Base-by-base conservation (phyloP, 768 basidiomycete genomes). In the Roridomyces roridus region DNA sequence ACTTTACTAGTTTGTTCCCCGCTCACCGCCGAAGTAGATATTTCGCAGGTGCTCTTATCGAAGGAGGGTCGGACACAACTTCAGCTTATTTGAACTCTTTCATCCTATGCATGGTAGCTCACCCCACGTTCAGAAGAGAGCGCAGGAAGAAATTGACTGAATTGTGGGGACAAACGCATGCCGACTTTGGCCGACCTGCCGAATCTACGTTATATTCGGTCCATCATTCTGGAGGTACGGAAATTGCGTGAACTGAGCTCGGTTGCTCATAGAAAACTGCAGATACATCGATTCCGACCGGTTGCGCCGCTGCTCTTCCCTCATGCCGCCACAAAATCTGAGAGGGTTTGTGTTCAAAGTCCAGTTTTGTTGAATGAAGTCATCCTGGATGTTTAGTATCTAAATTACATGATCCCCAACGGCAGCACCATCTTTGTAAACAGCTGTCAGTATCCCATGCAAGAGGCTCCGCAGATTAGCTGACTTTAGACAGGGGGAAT, bases 11-110 rank as follows among this genome's bases (percentile, higher is more conserved):
- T n/a, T n/a, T 40, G 15, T 40, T 26, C 21, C 25, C 39, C 26
- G 34, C 36, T 41, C 1, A 48, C 18, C 20, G 10, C 17, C n/a
- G 44, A 6, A 15, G 11, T 26, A 74, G 74, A 15, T 67, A 72
- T 52, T 62, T 76, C 35, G 73, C 71, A 4, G 70, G 69, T 8
- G 61, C 59, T 0, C 59, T 75, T 2, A 46, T 75, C 11, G 72
- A 74, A 57, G 73, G 72, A 18, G 58, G 43, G n/a, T 65, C 71
- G 3, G 71, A 73, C 40, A 74, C 74, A 3, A 67, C 69, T 6
- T 68, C 72, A 1, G 39, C 58, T 3, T 57, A 51, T 29, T 57
- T 72, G 7, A 65, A 70, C 28, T 59, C 60, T 17, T 57, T 74
- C 39, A 37, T 71, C 21, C 47, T 70, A 23, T 59, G 59, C 3